Evolutionary conservation across 1,284 basidiomycete species (phyloP).

Genomic region (Ceratobasidium sp.): DNA sequence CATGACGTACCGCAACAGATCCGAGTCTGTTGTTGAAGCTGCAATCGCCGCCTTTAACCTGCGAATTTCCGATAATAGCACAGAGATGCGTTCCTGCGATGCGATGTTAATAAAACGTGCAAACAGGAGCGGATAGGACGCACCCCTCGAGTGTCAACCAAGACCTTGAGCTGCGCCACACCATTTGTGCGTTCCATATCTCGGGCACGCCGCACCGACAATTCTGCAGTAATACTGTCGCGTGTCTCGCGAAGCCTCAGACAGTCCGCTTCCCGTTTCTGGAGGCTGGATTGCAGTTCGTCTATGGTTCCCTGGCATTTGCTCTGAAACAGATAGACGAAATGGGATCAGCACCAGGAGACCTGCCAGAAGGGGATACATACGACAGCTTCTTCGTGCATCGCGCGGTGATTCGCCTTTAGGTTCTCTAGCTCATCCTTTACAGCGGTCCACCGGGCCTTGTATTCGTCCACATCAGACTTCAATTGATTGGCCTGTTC

Average conservation of each 20-base stretch:
- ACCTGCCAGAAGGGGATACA: background rate
- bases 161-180: constrained; percentile 58
- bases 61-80: constrained; percentile 76
- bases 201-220: constrained; percentile 73
- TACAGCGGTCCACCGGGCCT: constrained; percentile 52
- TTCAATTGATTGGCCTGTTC: constrained; percentile 50
- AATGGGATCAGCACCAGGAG: background rate
- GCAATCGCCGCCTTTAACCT: constrained; percentile 81
- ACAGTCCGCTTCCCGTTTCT: constrained; percentile 77
- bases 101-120: background rate
- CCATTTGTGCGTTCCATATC: constrained; percentile 54
- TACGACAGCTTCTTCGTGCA: constrained; percentile 29
- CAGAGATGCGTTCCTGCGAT: constrained; percentile 73
- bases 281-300: constrained; percentile 63
- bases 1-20: constrained; percentile 54
- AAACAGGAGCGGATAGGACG: constrained; percentile 49
- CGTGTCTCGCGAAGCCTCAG: constrained; percentile 80
- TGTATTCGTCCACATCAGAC: constrained; percentile 51
- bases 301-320: constrained; percentile 48
- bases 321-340: background rate
- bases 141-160: constrained; percentile 73
- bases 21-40: constrained; percentile 73
- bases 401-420: constrained; percentile 33
- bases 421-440: constrained; percentile 54
- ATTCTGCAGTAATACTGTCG: constrained; percentile 76